Conservation (phyloP, 2,329 filamentous ascomycete species). For the Pseudocercospora cruenta region DNA sequence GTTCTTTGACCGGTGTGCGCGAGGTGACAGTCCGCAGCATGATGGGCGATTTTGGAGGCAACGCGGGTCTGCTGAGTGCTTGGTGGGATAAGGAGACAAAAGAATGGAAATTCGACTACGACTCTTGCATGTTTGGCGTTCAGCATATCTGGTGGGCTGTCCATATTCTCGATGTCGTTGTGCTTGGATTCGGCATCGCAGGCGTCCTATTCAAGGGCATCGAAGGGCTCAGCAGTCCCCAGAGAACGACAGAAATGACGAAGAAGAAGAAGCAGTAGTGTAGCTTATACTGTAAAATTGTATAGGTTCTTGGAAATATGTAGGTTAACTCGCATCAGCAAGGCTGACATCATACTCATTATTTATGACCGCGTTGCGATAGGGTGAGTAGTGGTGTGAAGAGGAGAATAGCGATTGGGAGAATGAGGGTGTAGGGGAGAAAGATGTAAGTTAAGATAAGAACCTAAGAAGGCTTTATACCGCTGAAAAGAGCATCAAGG, state of each 20-base stretch:
- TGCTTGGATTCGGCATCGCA: conserved; percentile 38
- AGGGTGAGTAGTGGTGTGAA: no score
- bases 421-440: no score
- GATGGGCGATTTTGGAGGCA: conserved; percentile 97
- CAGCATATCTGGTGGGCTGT: conserved; percentile 96
- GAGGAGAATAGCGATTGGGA: no score
- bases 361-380: no score
- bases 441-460: no score
- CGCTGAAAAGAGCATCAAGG: no score
- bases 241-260: conserved; percentile 3
- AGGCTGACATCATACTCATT: no score
- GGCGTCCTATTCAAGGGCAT: conserved; percentile 16
- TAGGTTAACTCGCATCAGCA: neutral
- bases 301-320: neutral
- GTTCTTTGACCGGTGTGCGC: conserved; percentile 63
- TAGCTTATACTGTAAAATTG: neutral
- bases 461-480: no score
- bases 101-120: conserved; percentile 83
- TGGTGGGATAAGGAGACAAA: conserved; percentile 79
- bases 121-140: conserved; percentile 74
- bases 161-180: conserved; percentile 70
- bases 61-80: conserved; percentile 81
- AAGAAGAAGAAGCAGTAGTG: conserved; percentile 18
- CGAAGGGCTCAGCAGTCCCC: conserved; percentile 11
- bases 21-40: conserved; percentile 95